Evolutionary conservation across 164 flowering plant genomes (phyloP).

Genomic region (Stephania japonica): DNA sequence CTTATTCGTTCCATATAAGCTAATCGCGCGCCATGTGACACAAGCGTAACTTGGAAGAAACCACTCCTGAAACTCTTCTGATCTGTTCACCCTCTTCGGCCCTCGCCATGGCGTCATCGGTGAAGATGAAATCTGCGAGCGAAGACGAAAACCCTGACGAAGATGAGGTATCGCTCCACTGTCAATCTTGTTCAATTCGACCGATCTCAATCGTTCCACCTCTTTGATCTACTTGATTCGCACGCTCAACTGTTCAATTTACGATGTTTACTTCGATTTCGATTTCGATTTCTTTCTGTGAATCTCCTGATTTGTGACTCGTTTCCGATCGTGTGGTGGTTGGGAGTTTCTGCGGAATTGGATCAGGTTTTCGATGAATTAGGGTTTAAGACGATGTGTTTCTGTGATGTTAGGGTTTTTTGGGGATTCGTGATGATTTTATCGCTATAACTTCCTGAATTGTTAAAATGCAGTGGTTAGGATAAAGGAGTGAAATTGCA

Average conservation of each 20-base stretch:
- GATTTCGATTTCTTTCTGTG: neutral
- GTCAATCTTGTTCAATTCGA: neutral
- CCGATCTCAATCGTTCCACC: neutral
- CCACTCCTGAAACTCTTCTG: too few relatives aligned
- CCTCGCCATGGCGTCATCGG: conserved; percentile 33
- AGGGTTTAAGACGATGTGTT: neutral
- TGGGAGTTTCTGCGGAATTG: neutral
- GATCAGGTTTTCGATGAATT: neutral
- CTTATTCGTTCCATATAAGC: too few relatives aligned
- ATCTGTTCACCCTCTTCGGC: neutral
- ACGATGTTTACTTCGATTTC: neutral
- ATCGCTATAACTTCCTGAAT: neutral
- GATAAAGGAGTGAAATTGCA: neutral
- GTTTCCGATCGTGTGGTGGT: neutral
- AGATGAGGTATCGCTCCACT: conserved; percentile 21
- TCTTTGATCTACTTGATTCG: neutral
- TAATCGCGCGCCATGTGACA: too few relatives aligned
- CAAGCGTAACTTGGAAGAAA: too few relatives aligned
- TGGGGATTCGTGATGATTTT: neutral
- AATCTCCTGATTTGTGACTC: neutral
- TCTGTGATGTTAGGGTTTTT: neutral
- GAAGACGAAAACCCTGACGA: conserved; percentile 37
- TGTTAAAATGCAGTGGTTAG: neutral
- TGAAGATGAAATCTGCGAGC: conserved; percentile 16
- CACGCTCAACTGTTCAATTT: neutral